These are phyloP conservation scores for Xylaria castorea DNA, from an alignment of 495 filamentous ascomycete genomes.

Conservation along the genomic window DNA sequence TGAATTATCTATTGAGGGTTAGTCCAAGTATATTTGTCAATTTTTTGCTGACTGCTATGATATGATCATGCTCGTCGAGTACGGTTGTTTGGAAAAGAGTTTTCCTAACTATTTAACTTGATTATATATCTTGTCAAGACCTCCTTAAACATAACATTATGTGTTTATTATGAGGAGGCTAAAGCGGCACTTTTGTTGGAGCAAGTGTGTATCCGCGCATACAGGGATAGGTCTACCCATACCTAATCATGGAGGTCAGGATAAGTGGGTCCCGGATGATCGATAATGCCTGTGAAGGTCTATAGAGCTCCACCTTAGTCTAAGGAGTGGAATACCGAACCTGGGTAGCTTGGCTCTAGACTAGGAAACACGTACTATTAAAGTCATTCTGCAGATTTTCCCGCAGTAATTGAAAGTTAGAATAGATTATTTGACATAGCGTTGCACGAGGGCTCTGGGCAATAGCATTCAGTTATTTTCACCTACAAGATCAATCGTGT, in stretches of 20 bases:
- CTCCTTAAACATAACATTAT: no score
- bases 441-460: not conserved
- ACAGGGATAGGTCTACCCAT: not conserved
- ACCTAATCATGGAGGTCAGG: not conserved
- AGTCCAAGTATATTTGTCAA: not conserved
- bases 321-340: not conserved
- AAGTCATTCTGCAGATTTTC: not conserved
- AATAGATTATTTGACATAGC: not conserved
- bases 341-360: not conserved
- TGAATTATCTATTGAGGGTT: not conserved
- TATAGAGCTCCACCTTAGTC: not conserved
- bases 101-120: not conserved
- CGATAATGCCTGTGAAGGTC: not conserved
- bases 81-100: no score
- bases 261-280: not conserved
- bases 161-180: no score
- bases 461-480: not conserved
- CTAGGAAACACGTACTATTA: no score
- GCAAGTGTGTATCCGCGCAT: not conserved
- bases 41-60: not conserved
- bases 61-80: not conserved
- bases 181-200: no score
- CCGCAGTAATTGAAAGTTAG: not conserved
- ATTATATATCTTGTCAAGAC: not conserved
- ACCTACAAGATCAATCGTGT: not conserved